Percentiles rank a stretch among this genome's conserved stretches.
These are phyloP conservation scores for Rhizopus stolonifer DNA, from an alignment of 371 early-diverging fungal genomes.

Conservation along the genomic window DNA sequence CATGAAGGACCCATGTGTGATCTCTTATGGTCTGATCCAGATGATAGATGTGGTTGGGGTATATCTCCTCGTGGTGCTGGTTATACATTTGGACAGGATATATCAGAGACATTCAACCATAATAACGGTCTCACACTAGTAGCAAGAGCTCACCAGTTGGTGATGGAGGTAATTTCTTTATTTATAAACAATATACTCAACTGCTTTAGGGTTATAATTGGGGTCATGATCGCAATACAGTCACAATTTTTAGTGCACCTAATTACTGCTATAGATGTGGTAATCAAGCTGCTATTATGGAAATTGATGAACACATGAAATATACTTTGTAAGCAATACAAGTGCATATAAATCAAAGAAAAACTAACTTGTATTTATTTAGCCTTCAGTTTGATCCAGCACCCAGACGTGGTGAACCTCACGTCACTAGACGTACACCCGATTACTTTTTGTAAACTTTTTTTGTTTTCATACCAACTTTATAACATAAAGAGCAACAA, in stretches of 20 bases:
- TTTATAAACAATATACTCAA: too few relatives aligned
- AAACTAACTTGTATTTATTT: constrained; percentile 4
- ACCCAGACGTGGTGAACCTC: constrained; percentile 96
- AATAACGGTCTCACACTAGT: constrained; percentile 94
- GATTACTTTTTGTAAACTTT: constrained; percentile 93
- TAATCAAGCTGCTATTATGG: constrained; percentile 98
- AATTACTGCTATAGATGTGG: constrained; percentile 99
- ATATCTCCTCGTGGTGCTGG: constrained; percentile 98
- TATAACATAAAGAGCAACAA: too few relatives aligned
- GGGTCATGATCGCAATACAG: constrained; percentile 97
- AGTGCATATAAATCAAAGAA: background rate
- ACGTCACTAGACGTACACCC: constrained; percentile 96
- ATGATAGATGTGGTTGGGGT: constrained; percentile 97
- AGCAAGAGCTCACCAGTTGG: constrained; percentile 96
- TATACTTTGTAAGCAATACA: constrained; percentile 80
- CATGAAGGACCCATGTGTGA: constrained; percentile 98
- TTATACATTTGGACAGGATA: constrained; percentile 97
- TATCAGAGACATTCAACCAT: constrained; percentile 96
- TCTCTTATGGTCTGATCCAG: constrained; percentile 99
- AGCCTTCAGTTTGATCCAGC: constrained; percentile 98
- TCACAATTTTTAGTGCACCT: constrained; percentile 99
- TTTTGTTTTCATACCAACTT: too few relatives aligned
- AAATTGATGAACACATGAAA: constrained; percentile 91
- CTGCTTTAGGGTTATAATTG: constrained; percentile 97
- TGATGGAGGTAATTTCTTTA: constrained; percentile 66